A percentile compares a stretch with the other conserved stretches of the same genome.
Evolutionary conservation across 164 flowering plant species (phyloP).

Genomic region (Tetrastigma voinierianum): DNA sequence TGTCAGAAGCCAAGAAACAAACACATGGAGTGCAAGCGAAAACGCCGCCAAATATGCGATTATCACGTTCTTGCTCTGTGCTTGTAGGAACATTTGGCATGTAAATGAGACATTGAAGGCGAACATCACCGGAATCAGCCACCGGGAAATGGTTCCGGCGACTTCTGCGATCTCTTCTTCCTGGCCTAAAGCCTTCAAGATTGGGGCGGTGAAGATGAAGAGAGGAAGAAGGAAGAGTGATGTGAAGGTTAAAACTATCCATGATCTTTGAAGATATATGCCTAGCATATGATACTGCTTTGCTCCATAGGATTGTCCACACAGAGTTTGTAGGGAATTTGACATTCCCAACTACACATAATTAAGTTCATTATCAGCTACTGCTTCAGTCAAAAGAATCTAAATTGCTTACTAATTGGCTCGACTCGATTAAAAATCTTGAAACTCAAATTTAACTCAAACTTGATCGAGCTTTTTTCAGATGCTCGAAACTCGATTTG

Average conservation of each 20-base stretch:
- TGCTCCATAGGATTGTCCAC: constrained; percentile 73
- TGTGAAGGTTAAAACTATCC: constrained; percentile 35
- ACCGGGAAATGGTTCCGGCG: constrained; percentile 31
- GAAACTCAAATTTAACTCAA: too few relatives aligned
- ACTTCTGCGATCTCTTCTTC: constrained; percentile 26
- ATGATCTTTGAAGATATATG: constrained; percentile 62
- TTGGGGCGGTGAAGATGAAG: constrained; percentile 38
- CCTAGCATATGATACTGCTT: constrained; percentile 60
- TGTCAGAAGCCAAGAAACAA: constrained; percentile 48
- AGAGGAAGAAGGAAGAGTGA: constrained; percentile 42
- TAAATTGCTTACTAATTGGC: too few relatives aligned
- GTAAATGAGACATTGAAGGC: constrained; percentile 36
- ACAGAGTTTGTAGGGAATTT: constrained; percentile 60
- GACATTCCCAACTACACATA: constrained; percentile 72
- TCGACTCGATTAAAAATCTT: too few relatives aligned
- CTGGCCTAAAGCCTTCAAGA: constrained; percentile 46
- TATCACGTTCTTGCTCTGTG: constrained; percentile 54
- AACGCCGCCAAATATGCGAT: constrained; percentile 42
- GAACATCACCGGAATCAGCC: constrained; percentile 41
- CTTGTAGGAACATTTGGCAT: constrained; percentile 54
- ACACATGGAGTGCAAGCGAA: constrained; percentile 33
- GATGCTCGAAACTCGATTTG: too few relatives aligned
- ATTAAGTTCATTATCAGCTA: too few relatives aligned
- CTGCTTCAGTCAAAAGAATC: too few relatives aligned
- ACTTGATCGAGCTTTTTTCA: too few relatives aligned